A percentile compares a stretch with the other conserved stretches of the same genome.
These are phyloP conservation scores for Calonectria fujianensis DNA, from an alignment of 2,329 filamentous ascomycete genomes.

Conservation along the genomic window DNA sequence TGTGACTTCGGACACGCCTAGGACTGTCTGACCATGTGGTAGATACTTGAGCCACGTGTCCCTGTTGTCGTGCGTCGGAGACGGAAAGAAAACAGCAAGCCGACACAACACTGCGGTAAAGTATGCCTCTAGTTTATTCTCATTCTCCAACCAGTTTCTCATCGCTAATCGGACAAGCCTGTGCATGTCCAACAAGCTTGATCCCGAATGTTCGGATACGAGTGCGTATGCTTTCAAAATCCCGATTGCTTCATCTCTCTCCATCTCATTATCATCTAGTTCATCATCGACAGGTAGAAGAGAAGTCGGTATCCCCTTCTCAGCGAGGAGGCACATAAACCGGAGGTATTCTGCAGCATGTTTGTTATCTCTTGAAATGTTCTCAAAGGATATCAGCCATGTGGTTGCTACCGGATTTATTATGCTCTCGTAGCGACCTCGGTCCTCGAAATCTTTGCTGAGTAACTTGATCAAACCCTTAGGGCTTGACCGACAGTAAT, in stretches of 20 bases:
- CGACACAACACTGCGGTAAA: conserved; percentile 33
- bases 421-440: conserved; percentile 49
- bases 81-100: conserved; percentile 42
- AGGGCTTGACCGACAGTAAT: conserved; percentile 49
- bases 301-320: conserved; percentile 56
- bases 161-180: conserved; percentile 57
- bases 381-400: conserved; percentile 59
- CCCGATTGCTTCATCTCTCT: conserved; percentile 50
- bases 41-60: conserved; percentile 51
- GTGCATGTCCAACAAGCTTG: conserved; percentile 53
- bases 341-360: conserved; percentile 55
- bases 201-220: conserved; percentile 49
- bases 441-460: conserved; percentile 58
- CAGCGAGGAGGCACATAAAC: conserved; percentile 56
- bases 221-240: conserved; percentile 58
- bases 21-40: conserved; percentile 45
- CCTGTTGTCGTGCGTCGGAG: conserved; percentile 45
- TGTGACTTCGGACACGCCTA: conserved; percentile 20
- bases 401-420: conserved; percentile 57
- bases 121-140: conserved; percentile 32
- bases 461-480: conserved; percentile 50
- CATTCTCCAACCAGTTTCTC: conserved; percentile 53
- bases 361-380: conserved; percentile 51
- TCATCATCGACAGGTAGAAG: conserved; percentile 50
- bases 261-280: conserved; percentile 16